Percentiles rank a stretch among this genome's conserved stretches.
phyloP scores from a whole-genome alignment of 176 grass and related monocot species.

The Cenchrus fungigraminus region DNA sequence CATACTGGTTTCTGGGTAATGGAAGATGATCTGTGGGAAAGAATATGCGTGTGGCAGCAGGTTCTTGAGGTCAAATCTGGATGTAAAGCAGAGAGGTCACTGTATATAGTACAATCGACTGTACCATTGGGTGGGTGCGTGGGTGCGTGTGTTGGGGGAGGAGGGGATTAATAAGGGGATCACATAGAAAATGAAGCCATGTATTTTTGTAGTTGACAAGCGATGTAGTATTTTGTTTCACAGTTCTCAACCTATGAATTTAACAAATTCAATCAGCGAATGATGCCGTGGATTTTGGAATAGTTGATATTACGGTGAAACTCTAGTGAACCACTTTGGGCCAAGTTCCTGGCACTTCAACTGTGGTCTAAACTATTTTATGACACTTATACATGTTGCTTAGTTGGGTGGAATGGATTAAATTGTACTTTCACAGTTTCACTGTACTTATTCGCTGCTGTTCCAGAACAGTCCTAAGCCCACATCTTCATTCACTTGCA shows the following conservation, averaged over 20 bases:
- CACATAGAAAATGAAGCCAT: background rate
- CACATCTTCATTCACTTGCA: conserved; percentile 31
- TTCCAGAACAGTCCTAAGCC: background rate
- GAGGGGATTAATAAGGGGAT: background rate
- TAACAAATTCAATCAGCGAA: background rate
- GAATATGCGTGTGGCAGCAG: background rate
- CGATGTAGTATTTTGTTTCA: background rate
- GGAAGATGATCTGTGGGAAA: background rate
- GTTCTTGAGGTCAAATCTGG: background rate
- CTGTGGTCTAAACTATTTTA: conserved; percentile 1
- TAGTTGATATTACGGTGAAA: background rate
- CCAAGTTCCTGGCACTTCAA: background rate
- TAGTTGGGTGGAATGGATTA: background rate
- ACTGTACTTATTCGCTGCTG: conserved; percentile 3
- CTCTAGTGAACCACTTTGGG: background rate
- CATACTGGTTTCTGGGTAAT: background rate
- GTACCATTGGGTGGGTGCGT: background rate
- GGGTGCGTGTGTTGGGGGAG: too few relatives aligned
- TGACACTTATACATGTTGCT: background rate
- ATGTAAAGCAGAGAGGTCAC: background rate
- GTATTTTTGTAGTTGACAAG: background rate
- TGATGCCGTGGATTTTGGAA: background rate
- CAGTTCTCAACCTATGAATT: background rate
- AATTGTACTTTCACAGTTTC: conserved; percentile 7
- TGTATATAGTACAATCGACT: background rate